These are phyloP conservation scores for Bonia amplexicaulis DNA, from an alignment of 176 grass and related monocot species.

Conservation along the genomic window DNA sequence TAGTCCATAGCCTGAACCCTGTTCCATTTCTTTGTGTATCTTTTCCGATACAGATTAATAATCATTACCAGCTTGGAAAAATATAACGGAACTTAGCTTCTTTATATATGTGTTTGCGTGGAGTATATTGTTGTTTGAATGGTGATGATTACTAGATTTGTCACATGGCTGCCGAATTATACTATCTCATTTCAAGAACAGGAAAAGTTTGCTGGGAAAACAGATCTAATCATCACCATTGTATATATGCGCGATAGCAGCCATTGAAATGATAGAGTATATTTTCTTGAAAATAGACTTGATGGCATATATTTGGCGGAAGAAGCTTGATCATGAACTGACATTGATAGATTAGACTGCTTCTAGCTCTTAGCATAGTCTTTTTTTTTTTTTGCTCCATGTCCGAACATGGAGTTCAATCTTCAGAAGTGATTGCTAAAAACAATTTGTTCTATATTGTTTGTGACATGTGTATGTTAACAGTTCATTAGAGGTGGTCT, in stretches of 20 bases:
- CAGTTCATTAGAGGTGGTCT: neutral
- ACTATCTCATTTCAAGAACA: neutral
- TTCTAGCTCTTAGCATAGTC: neutral
- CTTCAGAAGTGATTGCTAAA: neutral
- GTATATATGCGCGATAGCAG: neutral
- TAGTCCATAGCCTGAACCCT: constrained; percentile 3
- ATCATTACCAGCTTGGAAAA: constrained; percentile 9
- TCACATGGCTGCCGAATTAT: neutral
- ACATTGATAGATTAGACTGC: neutral
- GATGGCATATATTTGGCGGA: neutral
- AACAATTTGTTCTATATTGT: neutral
- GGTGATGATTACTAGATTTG: neutral
- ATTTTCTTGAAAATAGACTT: neutral
- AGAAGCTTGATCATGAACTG: neutral
- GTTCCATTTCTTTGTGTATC: neutral
- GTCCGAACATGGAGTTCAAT: neutral
- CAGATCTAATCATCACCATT: neutral
- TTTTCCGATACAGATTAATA: constrained; percentile 1
- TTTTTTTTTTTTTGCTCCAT: neutral
- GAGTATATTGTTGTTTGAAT: neutral
- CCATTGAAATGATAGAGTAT: neutral
- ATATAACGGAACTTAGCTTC: neutral
- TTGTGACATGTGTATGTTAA: neutral
- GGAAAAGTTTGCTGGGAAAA: neutral
- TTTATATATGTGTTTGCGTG: neutral